phyloP scores from a whole-genome alignment of 2,329 filamentous ascomycete genomes.

The Penicillium rolfsii region DNA sequence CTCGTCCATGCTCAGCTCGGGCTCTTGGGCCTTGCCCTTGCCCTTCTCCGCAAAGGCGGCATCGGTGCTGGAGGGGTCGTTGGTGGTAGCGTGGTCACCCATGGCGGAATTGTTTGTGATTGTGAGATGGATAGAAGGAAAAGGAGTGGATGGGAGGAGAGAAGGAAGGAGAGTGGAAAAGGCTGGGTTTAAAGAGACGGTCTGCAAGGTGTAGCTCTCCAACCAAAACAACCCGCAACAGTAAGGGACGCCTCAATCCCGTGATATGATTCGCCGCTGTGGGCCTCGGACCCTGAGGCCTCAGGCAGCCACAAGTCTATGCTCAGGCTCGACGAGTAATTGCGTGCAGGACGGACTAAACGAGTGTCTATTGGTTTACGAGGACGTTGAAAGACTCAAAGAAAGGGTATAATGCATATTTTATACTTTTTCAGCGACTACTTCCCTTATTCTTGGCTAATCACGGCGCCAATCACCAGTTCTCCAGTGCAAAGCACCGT shows the following conservation, averaged over 20 bases:
- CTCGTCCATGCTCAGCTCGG: slow-evolving; percentile 71
- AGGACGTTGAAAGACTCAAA: background rate
- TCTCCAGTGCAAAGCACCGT: slow-evolving; percentile 60
- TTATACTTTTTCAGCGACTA: background rate
- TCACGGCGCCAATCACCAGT: slow-evolving; percentile 2
- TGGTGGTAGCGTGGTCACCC: slow-evolving; percentile 41
- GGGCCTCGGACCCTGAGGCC: slow-evolving; percentile 22
- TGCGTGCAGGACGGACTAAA: background rate
- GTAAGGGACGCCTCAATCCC: slow-evolving; percentile 25
- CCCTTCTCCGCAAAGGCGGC: slow-evolving; percentile 67
- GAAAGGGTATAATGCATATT: background rate
- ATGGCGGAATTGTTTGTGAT: slow-evolving; percentile 30
- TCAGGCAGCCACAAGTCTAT: background rate
- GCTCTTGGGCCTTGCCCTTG: slow-evolving; percentile 74
- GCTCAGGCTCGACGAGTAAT: background rate
- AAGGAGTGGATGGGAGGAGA: slow-evolving; percentile 5
- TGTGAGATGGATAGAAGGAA: slow-evolving; percentile 8
- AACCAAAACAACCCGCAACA: slow-evolving; percentile 31
- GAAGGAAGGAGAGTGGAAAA: slow-evolving; percentile 21
- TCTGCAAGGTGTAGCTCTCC: slow-evolving; percentile 30
- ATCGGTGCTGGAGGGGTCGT: slow-evolving; percentile 47
- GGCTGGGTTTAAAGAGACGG: slow-evolving; percentile 24
- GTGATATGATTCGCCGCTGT: slow-evolving; percentile 25
- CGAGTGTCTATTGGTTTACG: background rate
- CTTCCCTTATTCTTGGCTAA: background rate